Evolutionary conservation across 2,329 filamentous ascomycete species (phyloP).

Genomic region (Gyromitra esculenta): DNA sequence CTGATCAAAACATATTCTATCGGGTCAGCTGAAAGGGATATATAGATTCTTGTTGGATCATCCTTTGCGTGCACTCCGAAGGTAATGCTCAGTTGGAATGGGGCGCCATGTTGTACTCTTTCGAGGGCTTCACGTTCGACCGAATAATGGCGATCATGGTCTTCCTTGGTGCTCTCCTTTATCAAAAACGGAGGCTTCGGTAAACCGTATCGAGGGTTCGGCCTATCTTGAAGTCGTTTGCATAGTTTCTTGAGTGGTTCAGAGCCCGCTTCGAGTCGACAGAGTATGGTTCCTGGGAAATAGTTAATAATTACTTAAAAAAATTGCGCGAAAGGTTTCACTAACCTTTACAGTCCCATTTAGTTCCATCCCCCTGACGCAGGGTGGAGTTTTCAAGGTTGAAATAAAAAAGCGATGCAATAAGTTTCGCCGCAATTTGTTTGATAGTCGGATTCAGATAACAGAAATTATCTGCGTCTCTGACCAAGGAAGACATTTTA

Average conservation of each 20-base stretch:
- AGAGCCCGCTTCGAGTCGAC: constrained; percentile 39
- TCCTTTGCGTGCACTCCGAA: constrained; percentile 6
- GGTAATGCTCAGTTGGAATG: not conserved
- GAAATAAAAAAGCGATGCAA: constrained; percentile 53
- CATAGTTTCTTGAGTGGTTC: constrained; percentile 32
- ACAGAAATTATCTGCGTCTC: constrained; percentile 4
- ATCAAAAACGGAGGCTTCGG: constrained; percentile 6
- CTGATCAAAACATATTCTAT: not conserved
- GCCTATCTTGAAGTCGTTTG: constrained; percentile 19
- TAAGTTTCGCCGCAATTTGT: constrained; percentile 39
- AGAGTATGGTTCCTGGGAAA: constrained; percentile 41
- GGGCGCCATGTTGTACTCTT: not conserved
- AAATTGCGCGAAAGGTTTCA: not conserved
- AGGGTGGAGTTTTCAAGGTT: constrained; percentile 1
- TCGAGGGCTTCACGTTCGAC: not conserved
- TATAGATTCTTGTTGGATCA: constrained; percentile 3
- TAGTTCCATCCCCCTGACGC: not conserved
- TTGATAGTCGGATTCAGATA: constrained; percentile 12
- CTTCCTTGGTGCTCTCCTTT: not conserved
- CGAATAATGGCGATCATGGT: not conserved
- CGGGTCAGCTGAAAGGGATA: not conserved
- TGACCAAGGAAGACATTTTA: constrained; percentile 25
- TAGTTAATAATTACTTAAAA: not conserved
- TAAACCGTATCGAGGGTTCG: not conserved
- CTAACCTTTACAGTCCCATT: constrained; percentile 37